These are phyloP conservation scores for Planoprotostelium fungivorum DNA, from an alignment of 78 protist species.

Conservation along the genomic window DNA sequence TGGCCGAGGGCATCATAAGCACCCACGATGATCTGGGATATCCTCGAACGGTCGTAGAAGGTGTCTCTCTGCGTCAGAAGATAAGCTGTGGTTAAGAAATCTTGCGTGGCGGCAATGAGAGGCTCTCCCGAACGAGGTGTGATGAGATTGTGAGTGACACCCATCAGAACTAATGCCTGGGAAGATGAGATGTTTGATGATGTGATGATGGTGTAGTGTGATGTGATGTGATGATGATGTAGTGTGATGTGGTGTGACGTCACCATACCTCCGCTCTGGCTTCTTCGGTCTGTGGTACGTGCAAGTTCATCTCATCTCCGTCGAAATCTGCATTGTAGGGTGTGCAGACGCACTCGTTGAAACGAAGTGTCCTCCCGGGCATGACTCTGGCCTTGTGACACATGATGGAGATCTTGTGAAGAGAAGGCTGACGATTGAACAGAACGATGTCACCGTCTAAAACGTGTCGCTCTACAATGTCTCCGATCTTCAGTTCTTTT, in stretches of 20 bases:
- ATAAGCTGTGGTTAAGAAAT: constrained; percentile 90
- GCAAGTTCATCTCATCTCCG: constrained; percentile 97
- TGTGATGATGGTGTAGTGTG: neutral
- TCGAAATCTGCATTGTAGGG: constrained; percentile 99
- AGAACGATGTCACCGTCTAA: constrained; percentile 93
- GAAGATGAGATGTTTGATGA: neutral
- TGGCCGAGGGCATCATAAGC: constrained; percentile 60
- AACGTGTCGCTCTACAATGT: constrained; percentile 96
- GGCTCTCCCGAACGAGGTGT: constrained; percentile 98
- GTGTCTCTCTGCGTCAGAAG: constrained; percentile 82
- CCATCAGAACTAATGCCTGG: constrained; percentile 26
- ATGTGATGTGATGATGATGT: neutral
- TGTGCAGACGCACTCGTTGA: constrained; percentile 97
- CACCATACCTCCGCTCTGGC: constrained; percentile 95
- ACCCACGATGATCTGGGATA: constrained; percentile 51
- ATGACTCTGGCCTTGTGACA: constrained; percentile 79
- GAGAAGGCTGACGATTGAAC: constrained; percentile 99
- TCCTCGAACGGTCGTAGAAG: constrained; percentile 76
- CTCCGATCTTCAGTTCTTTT: constrained; percentile 63
- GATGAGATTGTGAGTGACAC: constrained; percentile 81
- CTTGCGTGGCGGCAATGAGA: constrained; percentile 97
- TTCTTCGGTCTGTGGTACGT: constrained; percentile 91
- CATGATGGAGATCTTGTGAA: constrained; percentile 97
- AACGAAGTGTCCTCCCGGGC: constrained; percentile 96
- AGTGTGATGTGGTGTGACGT: constrained; percentile 48